Conservation (phyloP, 495 filamentous ascomycete species). For the Lasiosphaeria ovina region DNA sequence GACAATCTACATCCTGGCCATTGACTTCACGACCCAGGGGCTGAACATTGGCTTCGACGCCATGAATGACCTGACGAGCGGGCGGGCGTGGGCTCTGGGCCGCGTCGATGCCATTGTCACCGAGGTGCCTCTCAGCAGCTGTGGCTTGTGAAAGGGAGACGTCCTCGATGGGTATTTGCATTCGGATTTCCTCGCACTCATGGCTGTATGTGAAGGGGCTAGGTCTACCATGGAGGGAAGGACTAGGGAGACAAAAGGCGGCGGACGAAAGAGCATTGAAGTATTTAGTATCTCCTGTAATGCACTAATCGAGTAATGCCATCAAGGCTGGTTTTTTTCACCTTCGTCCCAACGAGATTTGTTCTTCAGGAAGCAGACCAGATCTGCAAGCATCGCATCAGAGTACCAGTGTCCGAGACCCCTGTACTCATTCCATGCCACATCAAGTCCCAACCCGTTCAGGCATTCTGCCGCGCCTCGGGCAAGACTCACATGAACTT, state of each 20-base stretch:
- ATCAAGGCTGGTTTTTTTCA: conserved; percentile 8
- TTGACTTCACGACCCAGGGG: conserved; percentile 60
- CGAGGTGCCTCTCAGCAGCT: conserved; percentile 39
- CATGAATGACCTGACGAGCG: conserved; percentile 65
- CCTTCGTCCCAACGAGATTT: background rate
- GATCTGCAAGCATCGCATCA: conserved; percentile 46
- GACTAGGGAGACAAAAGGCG: background rate
- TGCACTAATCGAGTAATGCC: background rate
- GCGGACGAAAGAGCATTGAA: background rate
- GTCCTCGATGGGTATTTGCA: background rate
- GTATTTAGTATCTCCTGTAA: background rate
- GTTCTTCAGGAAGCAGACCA: conserved; percentile 36
- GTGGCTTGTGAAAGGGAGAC: conserved; percentile 20
- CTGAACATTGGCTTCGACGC: conserved; percentile 65
- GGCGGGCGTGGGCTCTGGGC: conserved; percentile 54
- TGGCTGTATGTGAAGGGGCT: no score
- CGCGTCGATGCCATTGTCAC: conserved; percentile 51
- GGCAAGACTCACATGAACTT: conserved; percentile 41
- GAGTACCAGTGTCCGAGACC: conserved; percentile 55
- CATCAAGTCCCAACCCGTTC: conserved; percentile 32
- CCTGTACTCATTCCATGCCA: conserved; percentile 44
- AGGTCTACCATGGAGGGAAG: background rate
- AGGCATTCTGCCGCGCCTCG: conserved; percentile 36
- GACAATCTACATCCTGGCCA: conserved; percentile 63
- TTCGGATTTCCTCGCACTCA: no score